Conservation (phyloP, 208 protist species). For the Zelonia costaricensis region DNA sequence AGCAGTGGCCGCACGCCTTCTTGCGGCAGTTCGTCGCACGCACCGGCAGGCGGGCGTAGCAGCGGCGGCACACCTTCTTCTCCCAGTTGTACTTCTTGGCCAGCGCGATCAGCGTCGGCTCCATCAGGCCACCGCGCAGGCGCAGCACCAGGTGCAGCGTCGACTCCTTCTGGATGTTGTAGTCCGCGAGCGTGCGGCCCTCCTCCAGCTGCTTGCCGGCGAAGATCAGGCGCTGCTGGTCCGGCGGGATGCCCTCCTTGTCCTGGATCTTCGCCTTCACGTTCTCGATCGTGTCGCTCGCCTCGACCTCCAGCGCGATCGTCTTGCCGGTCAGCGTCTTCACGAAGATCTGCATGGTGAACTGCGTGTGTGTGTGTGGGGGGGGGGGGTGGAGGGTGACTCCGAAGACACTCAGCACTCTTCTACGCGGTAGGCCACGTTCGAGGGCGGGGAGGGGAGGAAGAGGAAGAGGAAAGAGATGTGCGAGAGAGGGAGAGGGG, state of each 20-base stretch:
- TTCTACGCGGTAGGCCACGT: not conserved
- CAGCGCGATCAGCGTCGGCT: conserved; percentile 97
- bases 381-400: no score
- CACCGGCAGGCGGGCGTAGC: conserved; percentile 94
- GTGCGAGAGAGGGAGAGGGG: no score
- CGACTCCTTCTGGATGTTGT: conserved; percentile 99
- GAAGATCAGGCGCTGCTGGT: conserved; percentile 1
- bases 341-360: conserved; percentile 97
- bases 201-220: conserved; percentile 98
- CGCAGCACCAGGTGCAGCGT: conserved; percentile 99
- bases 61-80: conserved; percentile 97
- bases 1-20: conserved; percentile 99
- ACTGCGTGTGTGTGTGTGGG: no score
- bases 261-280: conserved; percentile 99
- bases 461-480: conserved; percentile 26
- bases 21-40: conserved; percentile 99
- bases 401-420: no score
- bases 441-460: conserved; percentile 6
- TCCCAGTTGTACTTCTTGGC: conserved; percentile 99
- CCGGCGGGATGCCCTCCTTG: conserved; percentile 96
- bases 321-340: conserved; percentile 98
- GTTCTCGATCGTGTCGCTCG: conserved; percentile 96
- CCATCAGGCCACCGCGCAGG: conserved; percentile 94
- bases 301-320: conserved; percentile 98
- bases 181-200: conserved; percentile 97